Conservation (phyloP, 129 eudicot genomes). For the Lactuca sativa region DNA sequence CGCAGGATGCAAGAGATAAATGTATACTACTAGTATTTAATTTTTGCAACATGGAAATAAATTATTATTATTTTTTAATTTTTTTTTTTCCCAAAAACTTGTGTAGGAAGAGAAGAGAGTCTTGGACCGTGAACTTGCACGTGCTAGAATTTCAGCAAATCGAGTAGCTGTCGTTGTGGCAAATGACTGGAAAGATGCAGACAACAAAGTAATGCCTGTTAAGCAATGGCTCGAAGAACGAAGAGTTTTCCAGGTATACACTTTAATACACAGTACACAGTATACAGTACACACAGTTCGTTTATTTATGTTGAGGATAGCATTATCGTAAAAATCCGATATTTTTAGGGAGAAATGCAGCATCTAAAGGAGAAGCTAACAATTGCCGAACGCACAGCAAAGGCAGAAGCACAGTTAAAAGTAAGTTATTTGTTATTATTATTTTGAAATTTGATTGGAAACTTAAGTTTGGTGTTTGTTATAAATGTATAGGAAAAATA, state of each 20-base stretch:
- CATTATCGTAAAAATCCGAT: background rate
- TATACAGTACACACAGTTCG: background rate
- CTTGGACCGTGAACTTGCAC: constrained; percentile 91
- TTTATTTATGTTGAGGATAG: background rate
- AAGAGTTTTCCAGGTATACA: constrained; percentile 75
- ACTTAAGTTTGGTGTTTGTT: background rate
- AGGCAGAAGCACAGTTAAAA: constrained; percentile 89
- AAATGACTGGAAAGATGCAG: constrained; percentile 94
- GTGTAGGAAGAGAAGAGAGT: constrained; percentile 76
- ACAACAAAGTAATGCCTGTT: constrained; percentile 95
- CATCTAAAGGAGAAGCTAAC: constrained; percentile 85
- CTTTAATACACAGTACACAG: too few species aligned
- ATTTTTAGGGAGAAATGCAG: constrained; percentile 84
- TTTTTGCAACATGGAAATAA: background rate
- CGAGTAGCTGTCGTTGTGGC: constrained; percentile 95
- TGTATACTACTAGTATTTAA: constrained; percentile 40
- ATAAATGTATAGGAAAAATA: constrained; percentile 67
- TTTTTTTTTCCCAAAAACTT: constrained; percentile 16
- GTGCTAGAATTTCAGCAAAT: constrained; percentile 87
- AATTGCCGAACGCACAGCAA: constrained; percentile 92
- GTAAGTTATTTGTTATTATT: constrained; percentile 39
- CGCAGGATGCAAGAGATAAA: constrained; percentile 86
- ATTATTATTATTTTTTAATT: background rate
- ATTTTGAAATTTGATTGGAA: too few species aligned
- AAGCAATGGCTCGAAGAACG: constrained; percentile 98